Base-by-base conservation (phyloP, 805 yeast genomes). In the Kurtzmaniella cleridarum region DNA sequence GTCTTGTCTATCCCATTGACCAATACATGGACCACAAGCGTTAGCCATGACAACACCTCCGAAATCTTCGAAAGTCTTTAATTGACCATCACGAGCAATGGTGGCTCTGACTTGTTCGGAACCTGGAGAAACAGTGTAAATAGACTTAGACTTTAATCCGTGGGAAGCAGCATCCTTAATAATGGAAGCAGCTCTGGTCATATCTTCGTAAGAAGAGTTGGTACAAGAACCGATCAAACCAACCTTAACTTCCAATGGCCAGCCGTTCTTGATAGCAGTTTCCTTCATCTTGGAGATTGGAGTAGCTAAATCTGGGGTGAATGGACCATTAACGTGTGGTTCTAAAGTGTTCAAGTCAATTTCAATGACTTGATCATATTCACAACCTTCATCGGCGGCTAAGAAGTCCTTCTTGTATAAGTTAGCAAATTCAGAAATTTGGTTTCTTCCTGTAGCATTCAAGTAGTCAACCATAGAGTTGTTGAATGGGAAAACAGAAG, bases 1-100 rank as follows among this genome's bases (percentile, higher is more conserved):
- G 64, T 86, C 90, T 58, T 76, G 84, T 71, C 98, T 84, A 66
- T 90, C 96, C 98, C 98, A 91, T 76, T 91, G 97, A 59, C 98
- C 98, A 61, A 90, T 90, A 78, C 98, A 90, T 61, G 98, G 98
- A 59, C 98, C 98, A 76, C 98, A 91, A 43, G 98, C 98, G 62
- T 91, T 91, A 45, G 98, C 97, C 60, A 91, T 74, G 40, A 91
- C 97, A 45, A 83, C 76, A 63, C 95, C 98, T 53, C 97, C 97
- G 55, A 84, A 85, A 57, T 87, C 88, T 60, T 82, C 80, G 68
- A 91, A 89, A 51, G 93, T 84, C 53, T 83, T 73, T 53, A 91
- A 79, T 65, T 85, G 83, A 46, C 98, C 97, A 65, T 91, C 98
- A 67, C 96, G 84, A 62, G 84, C 96, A 64, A 91, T 91, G 49